Conservation (phyloP, 495 filamentous ascomycete species). For the Extremus antarcticus region DNA sequence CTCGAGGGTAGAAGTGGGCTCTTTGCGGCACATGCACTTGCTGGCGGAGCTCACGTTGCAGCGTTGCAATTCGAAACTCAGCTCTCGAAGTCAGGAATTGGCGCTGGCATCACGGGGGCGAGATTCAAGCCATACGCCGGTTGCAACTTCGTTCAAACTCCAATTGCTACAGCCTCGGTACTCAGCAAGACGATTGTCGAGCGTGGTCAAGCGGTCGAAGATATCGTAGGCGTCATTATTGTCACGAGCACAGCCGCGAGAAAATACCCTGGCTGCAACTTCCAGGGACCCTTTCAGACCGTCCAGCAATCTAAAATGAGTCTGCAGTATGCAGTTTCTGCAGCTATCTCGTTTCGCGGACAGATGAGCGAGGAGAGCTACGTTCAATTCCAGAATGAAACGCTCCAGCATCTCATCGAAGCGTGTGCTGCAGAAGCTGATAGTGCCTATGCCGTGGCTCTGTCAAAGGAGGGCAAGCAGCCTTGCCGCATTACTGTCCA, state of each 20-base stretch:
- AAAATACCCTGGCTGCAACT: not conserved
- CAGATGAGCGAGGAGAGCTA: too few species aligned
- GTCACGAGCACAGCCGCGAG: not conserved
- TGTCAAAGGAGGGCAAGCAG: too few species aligned
- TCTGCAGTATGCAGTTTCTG: not conserved
- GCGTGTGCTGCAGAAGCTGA: too few species aligned
- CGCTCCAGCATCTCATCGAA: too few species aligned
- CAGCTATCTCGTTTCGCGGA: too few species aligned
- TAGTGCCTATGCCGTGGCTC: too few species aligned
- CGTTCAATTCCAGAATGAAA: too few species aligned
- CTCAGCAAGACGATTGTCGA: not conserved
- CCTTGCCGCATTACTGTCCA: too few species aligned
- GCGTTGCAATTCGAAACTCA: not conserved
- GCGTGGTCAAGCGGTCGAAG: too few species aligned
- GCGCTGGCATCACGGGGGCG: not conserved
- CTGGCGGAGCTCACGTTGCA: not conserved
- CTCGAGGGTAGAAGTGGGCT: not conserved
- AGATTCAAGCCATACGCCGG: not conserved
- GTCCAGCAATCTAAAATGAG: constrained; percentile 1
- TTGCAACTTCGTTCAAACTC: not conserved
- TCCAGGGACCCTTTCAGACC: not conserved
- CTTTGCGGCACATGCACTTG: not conserved
- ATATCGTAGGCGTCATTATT: not conserved
- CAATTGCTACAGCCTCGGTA: not conserved
- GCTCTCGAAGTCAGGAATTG: too few species aligned